These are phyloP conservation scores for Dictyostelium firmibasis DNA, from an alignment of 78 protist genomes.

Conservation along the genomic window DNA sequence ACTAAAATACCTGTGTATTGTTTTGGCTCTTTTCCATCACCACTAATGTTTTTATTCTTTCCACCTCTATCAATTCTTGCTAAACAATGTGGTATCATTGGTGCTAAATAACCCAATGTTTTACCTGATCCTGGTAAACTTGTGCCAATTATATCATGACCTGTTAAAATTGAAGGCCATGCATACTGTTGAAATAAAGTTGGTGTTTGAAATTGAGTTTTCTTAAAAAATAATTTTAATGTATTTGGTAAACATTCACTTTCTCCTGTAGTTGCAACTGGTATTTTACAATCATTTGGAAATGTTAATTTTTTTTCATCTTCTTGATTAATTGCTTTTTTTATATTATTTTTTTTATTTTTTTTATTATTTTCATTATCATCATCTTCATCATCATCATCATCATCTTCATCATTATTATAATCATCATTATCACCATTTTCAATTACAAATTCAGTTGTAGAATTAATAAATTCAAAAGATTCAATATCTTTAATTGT, in stretches of 20 bases:
- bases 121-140: slow-evolving; percentile 98
- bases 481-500: not conserved
- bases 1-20: slow-evolving; percentile 39
- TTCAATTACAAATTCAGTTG: not conserved
- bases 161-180: slow-evolving; percentile 85
- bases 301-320: not conserved
- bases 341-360: not conserved
- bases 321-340: not conserved
- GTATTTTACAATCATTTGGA: slow-evolving; percentile 21
- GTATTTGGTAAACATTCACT: slow-evolving; percentile 1
- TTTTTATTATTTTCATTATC: not conserved
- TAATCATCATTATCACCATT: not conserved
- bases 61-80: not conserved
- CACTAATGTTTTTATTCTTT: not conserved
- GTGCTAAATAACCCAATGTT: slow-evolving; percentile 94
- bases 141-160: slow-evolving; percentile 98
- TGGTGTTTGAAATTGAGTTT: slow-evolving; percentile 85
- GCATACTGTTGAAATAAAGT: slow-evolving; percentile 97
- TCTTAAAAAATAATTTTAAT: slow-evolving; percentile 9
- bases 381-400: not conserved
- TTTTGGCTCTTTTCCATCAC: not conserved
- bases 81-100: slow-evolving; percentile 65
- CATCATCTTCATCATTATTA: not conserved
- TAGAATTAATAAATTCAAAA: not conserved
- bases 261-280: slow-evolving; percentile 2